phyloP scores from a whole-genome alignment of 2,329 filamentous ascomycete species.

The Cladosporium velox region DNA sequence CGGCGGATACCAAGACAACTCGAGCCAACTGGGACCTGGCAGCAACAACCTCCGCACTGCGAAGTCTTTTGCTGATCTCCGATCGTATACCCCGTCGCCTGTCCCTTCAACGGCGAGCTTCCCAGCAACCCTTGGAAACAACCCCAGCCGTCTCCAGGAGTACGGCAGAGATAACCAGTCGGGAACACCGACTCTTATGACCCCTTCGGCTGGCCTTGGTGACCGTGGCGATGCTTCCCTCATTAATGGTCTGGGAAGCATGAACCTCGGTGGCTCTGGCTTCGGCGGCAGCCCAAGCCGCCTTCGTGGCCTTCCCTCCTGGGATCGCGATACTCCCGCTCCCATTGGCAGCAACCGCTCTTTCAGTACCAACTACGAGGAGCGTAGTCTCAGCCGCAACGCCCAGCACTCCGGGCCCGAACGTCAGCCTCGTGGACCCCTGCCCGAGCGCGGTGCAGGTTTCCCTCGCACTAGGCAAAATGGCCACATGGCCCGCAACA shows the following conservation, averaged over 20 bases:
- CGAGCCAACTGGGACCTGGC: slow-evolving; percentile 63
- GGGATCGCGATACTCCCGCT: slow-evolving; percentile 59
- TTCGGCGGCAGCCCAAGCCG: slow-evolving; percentile 59
- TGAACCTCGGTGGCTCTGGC: slow-evolving; percentile 56
- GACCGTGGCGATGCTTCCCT: slow-evolving; percentile 43
- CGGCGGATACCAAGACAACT: slow-evolving; percentile 75
- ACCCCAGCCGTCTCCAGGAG: slow-evolving; percentile 63
- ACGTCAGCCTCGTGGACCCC: slow-evolving; percentile 63
- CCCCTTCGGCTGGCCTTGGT: slow-evolving; percentile 51
- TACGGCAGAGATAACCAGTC: slow-evolving; percentile 59
- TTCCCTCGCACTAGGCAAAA: slow-evolving; percentile 58
- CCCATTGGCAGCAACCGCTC: slow-evolving; percentile 66
- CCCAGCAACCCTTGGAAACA: slow-evolving; percentile 65
- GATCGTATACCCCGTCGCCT: slow-evolving; percentile 92
- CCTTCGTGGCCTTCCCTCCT: slow-evolving; percentile 62
- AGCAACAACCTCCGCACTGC: slow-evolving; percentile 79
- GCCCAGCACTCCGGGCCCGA: slow-evolving; percentile 50
- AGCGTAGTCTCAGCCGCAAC: slow-evolving; percentile 53
- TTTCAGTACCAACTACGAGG: slow-evolving; percentile 61
- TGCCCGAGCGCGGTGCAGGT: slow-evolving; percentile 60
- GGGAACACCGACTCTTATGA: slow-evolving; percentile 65
- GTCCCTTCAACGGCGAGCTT: slow-evolving; percentile 89
- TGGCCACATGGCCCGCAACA: slow-evolving; percentile 62
- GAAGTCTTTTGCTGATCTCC: slow-evolving; percentile 94
- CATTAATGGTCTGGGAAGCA: slow-evolving; percentile 63